Conservation (phyloP, 2,329 filamentous ascomycete species). For the Pleurostoma richardsiae region DNA sequence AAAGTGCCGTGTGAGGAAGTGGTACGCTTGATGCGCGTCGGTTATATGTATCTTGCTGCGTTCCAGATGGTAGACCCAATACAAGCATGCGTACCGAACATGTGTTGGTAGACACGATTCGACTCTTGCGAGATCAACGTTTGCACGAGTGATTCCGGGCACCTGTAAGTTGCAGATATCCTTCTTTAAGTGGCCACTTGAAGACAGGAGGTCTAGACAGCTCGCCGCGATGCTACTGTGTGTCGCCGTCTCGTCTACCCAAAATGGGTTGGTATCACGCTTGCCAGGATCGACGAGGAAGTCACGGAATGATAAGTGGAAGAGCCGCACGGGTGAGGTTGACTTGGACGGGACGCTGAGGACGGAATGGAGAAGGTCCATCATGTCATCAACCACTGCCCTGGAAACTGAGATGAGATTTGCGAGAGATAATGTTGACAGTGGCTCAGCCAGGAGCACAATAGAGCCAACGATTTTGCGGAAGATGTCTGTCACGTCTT, state of each 20-base stretch:
- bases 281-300: conserved; percentile 25
- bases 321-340: conserved; percentile 17
- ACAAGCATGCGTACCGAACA: conserved; percentile 31
- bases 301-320: conserved; percentile 31
- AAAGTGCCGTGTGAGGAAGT: conserved; percentile 29
- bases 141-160: conserved; percentile 16
- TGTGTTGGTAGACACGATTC: conserved; percentile 17
- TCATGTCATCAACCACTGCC: conserved; percentile 10
- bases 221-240: conserved; percentile 21
- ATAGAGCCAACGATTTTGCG: conserved; percentile 23
- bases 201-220: conserved; percentile 29
- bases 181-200: conserved; percentile 17
- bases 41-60: conserved; percentile 16
- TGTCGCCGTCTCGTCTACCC: conserved; percentile 25
- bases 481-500: conserved; percentile 13
- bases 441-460: conserved; percentile 20
- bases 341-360: conserved; percentile 19
- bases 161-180: conserved; percentile 27
- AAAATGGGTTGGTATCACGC: conserved; percentile 21
- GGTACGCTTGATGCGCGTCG: conserved; percentile 18
- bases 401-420: conserved; percentile 16
- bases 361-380: conserved; percentile 26
- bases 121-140: conserved; percentile 15
- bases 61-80: conserved; percentile 27
- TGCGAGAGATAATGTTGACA: conserved; percentile 19